Base-by-base conservation (phyloP, 2,329 filamentous ascomycete genomes). In the Clonostachys sp. region DNA sequence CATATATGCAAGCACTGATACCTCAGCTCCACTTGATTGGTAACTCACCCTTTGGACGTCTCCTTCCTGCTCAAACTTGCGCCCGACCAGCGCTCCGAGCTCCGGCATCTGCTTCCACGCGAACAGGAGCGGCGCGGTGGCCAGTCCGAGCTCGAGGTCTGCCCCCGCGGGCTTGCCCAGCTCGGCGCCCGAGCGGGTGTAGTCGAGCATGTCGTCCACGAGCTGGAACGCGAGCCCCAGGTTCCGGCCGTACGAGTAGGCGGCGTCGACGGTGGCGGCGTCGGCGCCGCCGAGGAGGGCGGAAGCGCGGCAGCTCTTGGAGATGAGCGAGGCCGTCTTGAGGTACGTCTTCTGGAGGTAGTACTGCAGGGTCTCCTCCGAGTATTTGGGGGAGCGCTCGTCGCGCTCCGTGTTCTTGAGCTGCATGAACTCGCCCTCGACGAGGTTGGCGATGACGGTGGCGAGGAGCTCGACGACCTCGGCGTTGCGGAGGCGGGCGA, bases 371-470 rank as follows among this genome's bases (percentile, higher is more conserved):
- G 91, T 88, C 46, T 96, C 89, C 60, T 96, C 89, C 2, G 87
- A 94, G 81, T 88, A 97, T 10, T 78, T 73, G 1, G 92, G 92
- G 56, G 88, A 85, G 54, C 80, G 77, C 74, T 97, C 92, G 63
- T 96, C 92, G 54, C 81, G 78, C 42, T 88, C 89, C 2, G 94
- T 97, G 68, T 99, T 99, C 73, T 96, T 95, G 58, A 99, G 75
- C 74, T 99, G 94, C 94, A 99, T 99, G 73, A 99, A 97, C 69
- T 99, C 94, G 61, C 94, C 94, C 71, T 99, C 94, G 17, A 99
- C 91, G 24, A 99, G 75, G 65, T 99, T 99, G 41, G 94, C 92
- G 57, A 99, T 97, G 40, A 97, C 94, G 1, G 92, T 97, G 5
- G 94, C 91, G 33, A 99, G 74, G 8, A 99, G 79, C 71, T 99